Base-by-base conservation (phyloP, 139 green algal species). In the Coelastrella sp. region DNA sequence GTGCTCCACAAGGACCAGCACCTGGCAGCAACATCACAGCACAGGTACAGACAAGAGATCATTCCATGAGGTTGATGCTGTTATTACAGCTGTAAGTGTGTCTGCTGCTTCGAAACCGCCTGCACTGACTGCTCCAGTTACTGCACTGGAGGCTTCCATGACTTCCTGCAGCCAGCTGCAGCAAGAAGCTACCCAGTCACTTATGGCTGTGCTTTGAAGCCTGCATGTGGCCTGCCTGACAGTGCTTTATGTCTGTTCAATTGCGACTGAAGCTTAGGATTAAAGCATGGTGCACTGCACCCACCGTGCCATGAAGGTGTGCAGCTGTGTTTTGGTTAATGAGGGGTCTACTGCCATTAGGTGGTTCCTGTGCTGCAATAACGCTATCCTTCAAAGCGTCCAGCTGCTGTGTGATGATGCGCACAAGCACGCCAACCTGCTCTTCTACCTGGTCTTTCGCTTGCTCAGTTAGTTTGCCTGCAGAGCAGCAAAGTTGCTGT, bases 261-360 rank as follows among this genome's bases (percentile, higher is more conserved):
- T 49, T 49, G 35, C 1, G 1, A 49, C 35, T 3, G 35, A 49
- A 49, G 35, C 35, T 49, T 49, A 49, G 3, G 35, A 49, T 49
- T 49, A 3, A 49, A 49, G 35, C 35, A 49, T 49, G 35, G 35
- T 49, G 35, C 35, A 49, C 35, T 49, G 35, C 35, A 49, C 94
- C 79, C 82, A 97, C 95, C 92, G 96, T 91, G 17, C 96, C 96
- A 84, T 97, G 95, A 60, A 96, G 90, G 92, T 98, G 96, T 17
- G 96, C 96, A 14, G 90, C 59, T n/a, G 93, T 89, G 6, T 97
- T 89, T 19, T 91, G 65, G 70, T 95, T 97, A 27, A 68, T n/a
- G 58, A 91, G 57, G 6, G 80, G 49, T 59, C 76, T 20, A 22
- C 88, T 27, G 17, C 59, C 80, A 10, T 78, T 57, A 12, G n/a